Evolutionary conservation across 768 basidiomycete genomes (phyloP).

Genomic region (Pleurotus citrinopileatus): DNA sequence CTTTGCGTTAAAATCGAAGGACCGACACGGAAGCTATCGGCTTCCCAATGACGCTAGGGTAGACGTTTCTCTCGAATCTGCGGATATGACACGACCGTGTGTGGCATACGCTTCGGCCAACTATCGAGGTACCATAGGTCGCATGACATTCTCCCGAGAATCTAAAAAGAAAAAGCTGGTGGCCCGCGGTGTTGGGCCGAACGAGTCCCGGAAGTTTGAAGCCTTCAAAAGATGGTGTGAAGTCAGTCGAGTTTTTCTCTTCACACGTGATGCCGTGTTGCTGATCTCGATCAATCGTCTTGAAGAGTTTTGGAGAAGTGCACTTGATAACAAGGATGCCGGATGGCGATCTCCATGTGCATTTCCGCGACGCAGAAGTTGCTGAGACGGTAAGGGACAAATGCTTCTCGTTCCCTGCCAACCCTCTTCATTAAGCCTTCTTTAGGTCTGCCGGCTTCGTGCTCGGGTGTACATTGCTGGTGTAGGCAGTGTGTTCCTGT

Average conservation of each 20-base stretch:
- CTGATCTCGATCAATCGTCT: conserved; percentile 9
- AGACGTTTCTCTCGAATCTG: background rate
- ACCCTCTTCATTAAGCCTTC: conserved; percentile 7
- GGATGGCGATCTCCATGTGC: conserved; percentile 76
- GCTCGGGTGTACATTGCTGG: conserved; percentile 72
- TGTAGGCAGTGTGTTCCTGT: conserved; percentile 76
- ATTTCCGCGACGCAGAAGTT: conserved; percentile 72
- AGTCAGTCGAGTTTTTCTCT: conserved; percentile 33
- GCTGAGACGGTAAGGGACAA: conserved; percentile 66
- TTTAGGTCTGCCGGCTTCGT: conserved; percentile 73
- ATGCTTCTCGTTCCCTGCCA: background rate
- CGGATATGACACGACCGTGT: conserved; percentile 26
- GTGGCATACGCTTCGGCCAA: conserved; percentile 29
- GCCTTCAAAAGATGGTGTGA: conserved; percentile 76
- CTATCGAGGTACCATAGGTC: conserved; percentile 26
- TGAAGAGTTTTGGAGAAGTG: conserved; percentile 72
- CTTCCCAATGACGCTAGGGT: background rate
- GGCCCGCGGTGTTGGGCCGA: conserved; percentile 62
- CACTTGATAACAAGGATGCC: conserved; percentile 70
- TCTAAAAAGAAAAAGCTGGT: conserved; percentile 66
- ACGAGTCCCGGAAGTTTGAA: conserved; percentile 63
- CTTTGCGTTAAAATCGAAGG: conserved; percentile 16
- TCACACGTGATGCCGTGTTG: background rate
- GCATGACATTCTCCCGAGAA: conserved; percentile 36
- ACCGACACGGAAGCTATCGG: conserved; percentile 11